Conservation (phyloP, 2,329 filamentous ascomycete genomes). For the Phaeosphaeria sp. region DNA sequence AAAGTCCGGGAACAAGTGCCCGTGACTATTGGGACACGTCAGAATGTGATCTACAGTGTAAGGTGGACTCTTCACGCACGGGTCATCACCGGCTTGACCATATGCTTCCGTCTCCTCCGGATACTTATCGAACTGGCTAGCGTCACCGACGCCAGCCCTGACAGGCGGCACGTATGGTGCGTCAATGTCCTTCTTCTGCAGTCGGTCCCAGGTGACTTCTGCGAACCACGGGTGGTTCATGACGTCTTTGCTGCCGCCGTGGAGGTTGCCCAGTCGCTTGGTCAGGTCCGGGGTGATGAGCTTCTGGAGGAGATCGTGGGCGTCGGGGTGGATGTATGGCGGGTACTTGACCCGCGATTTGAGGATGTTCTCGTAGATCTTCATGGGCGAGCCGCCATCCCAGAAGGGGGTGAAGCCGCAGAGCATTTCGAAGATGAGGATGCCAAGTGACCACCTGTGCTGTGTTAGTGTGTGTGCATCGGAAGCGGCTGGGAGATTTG, state of each 20-base stretch:
- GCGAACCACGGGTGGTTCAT: slow-evolving; percentile 97
- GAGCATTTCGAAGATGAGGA: slow-evolving; percentile 99
- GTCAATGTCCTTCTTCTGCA: slow-evolving; percentile 96
- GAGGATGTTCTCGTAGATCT: slow-evolving; percentile 99
- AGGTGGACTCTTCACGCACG: slow-evolving; percentile 68
- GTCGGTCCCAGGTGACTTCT: slow-evolving; percentile 95
- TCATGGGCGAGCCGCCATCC: slow-evolving; percentile 97
- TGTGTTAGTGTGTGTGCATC: slow-evolving; percentile 2
- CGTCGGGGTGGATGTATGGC: slow-evolving; percentile 91
- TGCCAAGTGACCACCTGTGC: slow-evolving; percentile 93
- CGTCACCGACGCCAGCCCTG: slow-evolving; percentile 89
- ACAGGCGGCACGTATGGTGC: slow-evolving; percentile 97
- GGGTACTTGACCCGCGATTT: slow-evolving; percentile 96
- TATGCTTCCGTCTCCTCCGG: slow-evolving; percentile 96
- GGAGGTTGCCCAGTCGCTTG: slow-evolving; percentile 92
- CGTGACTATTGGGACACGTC: slow-evolving; percentile 43
- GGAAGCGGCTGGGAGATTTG: slow-evolving; percentile 17
- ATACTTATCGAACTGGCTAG: slow-evolving; percentile 97
- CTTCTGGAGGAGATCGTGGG: slow-evolving; percentile 88
- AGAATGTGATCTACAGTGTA: slow-evolving; percentile 33
- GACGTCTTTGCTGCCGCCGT: slow-evolving; percentile 87
- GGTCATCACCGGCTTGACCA: slow-evolving; percentile 77
- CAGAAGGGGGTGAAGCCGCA: slow-evolving; percentile 99
- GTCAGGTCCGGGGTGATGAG: slow-evolving; percentile 95
- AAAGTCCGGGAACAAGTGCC: slow-evolving; percentile 44